A percentile compares a stretch with the other conserved stretches of the same genome.
Conservation (phyloP, 2,329 filamentous ascomycete species). For the Aspergillus sp. region DNA sequence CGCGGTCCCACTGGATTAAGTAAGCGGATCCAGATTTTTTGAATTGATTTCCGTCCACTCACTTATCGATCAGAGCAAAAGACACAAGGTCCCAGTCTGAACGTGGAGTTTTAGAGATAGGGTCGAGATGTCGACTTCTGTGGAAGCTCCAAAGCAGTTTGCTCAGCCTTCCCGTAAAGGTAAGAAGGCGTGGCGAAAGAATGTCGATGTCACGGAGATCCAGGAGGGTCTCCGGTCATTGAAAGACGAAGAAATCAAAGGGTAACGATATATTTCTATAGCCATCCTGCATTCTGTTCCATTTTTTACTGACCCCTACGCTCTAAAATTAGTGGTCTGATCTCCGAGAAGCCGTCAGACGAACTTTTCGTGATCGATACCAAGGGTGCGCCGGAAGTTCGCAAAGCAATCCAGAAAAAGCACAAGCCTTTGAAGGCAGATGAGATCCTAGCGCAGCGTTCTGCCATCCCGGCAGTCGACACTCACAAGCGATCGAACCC, state of each 20-base stretch:
- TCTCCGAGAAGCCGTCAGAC: slow-evolving; percentile 72
- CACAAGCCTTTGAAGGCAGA: slow-evolving; percentile 80
- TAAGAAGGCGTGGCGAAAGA: slow-evolving; percentile 98
- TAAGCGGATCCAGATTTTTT: slow-evolving; percentile 27
- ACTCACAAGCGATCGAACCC: slow-evolving; percentile 66
- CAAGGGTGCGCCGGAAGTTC: slow-evolving; percentile 58
- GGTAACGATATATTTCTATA: slow-evolving; percentile 45
- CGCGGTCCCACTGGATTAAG: slow-evolving; percentile 16
- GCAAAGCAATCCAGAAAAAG: slow-evolving; percentile 56
- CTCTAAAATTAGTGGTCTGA: slow-evolving; percentile 57
- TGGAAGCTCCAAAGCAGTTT: slow-evolving; percentile 63
- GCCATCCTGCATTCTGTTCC: not conserved
- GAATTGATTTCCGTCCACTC: slow-evolving; percentile 7
- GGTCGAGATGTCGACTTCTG: slow-evolving; percentile 25
- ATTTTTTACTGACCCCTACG: slow-evolving; percentile 3
- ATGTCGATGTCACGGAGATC: slow-evolving; percentile 86
- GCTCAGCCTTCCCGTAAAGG: slow-evolving; percentile 91
- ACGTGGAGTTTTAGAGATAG: slow-evolving; percentile 3
- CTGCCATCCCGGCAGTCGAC: slow-evolving; percentile 69
- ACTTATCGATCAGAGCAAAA: slow-evolving; percentile 1
- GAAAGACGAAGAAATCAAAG: slow-evolving; percentile 83
- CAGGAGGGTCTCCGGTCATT: slow-evolving; percentile 72
- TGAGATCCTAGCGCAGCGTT: slow-evolving; percentile 81
- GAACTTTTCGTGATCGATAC: slow-evolving; percentile 82
- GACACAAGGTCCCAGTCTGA: slow-evolving; percentile 12